phyloP scores from a whole-genome alignment of 2,329 filamentous ascomycete genomes.

The Scedosporium apiospermum region DNA sequence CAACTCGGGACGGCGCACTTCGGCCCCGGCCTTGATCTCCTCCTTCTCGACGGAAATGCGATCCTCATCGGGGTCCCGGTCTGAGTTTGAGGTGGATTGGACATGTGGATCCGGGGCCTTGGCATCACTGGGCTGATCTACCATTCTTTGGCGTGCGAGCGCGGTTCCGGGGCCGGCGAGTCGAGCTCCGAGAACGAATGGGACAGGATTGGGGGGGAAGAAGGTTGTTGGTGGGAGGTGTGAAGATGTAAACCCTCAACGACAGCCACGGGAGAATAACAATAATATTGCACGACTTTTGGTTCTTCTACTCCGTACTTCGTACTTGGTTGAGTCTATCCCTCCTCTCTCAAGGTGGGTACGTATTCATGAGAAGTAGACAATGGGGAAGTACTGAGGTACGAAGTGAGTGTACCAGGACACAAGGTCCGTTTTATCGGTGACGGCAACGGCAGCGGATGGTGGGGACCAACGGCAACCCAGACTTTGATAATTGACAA shows the following conservation, averaged over 20 bases:
- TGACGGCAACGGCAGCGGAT: too few species aligned
- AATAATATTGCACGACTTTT: too few species aligned
- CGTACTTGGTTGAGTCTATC: too few species aligned
- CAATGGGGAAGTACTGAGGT: too few species aligned
- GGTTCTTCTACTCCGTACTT: too few species aligned
- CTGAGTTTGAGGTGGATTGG: constrained; percentile 8
- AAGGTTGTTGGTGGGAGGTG: background rate
- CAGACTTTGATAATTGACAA: too few species aligned
- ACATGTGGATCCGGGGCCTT: constrained; percentile 3
- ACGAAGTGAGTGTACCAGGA: too few species aligned
- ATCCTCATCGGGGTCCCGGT: constrained; percentile 4
- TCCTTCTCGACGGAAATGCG: constrained; percentile 4
- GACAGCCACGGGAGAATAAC: too few species aligned
- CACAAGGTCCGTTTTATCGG: too few species aligned
- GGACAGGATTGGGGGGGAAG: background rate
- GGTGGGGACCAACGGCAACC: too few species aligned
- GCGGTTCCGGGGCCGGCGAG: background rate
- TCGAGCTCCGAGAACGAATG: background rate
- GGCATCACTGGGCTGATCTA: background rate
- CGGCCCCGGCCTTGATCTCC: constrained; percentile 4
- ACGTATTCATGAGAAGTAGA: too few species aligned
- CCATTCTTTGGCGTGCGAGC: constrained; percentile 1
- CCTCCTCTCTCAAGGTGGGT: too few species aligned
- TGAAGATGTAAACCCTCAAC: background rate
- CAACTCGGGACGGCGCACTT: constrained; percentile 15